Conservation (phyloP, 352 stramenopile species). For the Globisporangium nodosum region DNA sequence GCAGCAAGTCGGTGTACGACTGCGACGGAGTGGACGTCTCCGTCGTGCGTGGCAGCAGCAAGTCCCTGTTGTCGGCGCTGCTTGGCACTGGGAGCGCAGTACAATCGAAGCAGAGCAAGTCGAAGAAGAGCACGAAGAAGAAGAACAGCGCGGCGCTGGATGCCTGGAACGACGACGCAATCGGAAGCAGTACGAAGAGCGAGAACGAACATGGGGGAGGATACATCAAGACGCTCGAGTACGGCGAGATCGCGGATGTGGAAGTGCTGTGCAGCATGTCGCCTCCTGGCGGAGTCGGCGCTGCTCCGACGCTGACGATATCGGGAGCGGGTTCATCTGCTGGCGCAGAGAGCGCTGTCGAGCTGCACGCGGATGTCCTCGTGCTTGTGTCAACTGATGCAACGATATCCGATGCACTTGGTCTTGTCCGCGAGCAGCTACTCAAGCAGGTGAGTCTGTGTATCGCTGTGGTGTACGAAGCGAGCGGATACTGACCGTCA, state of each 20-base stretch:
- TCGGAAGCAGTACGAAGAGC: too few relatives aligned
- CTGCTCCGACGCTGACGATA: slow-evolving; percentile 31
- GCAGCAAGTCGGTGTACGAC: slow-evolving; percentile 26
- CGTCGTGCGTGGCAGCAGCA: slow-evolving; percentile 6
- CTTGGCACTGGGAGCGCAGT: too few relatives aligned
- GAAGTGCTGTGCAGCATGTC: slow-evolving; percentile 40
- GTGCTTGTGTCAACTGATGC: slow-evolving; percentile 25
- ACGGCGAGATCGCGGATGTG: slow-evolving; percentile 41
- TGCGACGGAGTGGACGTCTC: slow-evolving; percentile 20
- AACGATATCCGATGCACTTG: slow-evolving; percentile 13
- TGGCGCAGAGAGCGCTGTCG: not conserved
- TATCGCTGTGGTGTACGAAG: slow-evolving; percentile 10
- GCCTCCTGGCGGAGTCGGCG: slow-evolving; percentile 3
- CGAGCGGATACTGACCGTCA: too few relatives aligned
- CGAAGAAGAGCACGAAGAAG: slow-evolving; percentile 27
- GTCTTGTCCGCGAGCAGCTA: slow-evolving; percentile 11
- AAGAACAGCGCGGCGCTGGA: slow-evolving; percentile 18
- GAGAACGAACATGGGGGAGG: not conserved
- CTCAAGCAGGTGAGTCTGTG: slow-evolving; percentile 14
- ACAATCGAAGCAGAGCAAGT: too few relatives aligned
- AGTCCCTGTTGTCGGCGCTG: too few relatives aligned
- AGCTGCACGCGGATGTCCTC: slow-evolving; percentile 33
- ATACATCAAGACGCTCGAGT: slow-evolving; percentile 40
- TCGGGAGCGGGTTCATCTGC: slow-evolving; percentile 12
- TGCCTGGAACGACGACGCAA: slow-evolving; percentile 9